phyloP scores from a whole-genome alignment of 441 rosid genomes.

The Aleurites moluccanus region DNA sequence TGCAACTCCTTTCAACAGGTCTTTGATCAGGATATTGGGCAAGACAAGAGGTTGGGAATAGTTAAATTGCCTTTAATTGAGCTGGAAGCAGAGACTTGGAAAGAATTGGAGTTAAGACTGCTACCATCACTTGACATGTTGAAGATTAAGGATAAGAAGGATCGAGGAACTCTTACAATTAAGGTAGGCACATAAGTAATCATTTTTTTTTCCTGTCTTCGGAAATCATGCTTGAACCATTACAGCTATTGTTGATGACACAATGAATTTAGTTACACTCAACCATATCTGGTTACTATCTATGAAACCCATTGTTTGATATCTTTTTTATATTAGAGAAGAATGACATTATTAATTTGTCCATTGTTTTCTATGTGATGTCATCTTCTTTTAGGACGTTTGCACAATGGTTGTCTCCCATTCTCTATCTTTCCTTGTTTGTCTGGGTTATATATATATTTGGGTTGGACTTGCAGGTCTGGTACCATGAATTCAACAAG shows the following conservation, averaged over 20 bases:
- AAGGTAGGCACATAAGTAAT: conserved; percentile 43
- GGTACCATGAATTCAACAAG: conserved; percentile 73
- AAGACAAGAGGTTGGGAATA: conserved; percentile 85
- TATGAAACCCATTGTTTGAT: not conserved
- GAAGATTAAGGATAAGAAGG: conserved; percentile 91
- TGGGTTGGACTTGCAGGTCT: conserved; percentile 42
- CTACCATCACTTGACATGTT: conserved; percentile 81
- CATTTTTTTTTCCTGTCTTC: not conserved
- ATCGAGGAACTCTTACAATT: conserved; percentile 76
- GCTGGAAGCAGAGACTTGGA: conserved; percentile 52
- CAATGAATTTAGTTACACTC: not conserved
- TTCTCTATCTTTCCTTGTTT: not conserved
- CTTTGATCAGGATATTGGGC: conserved; percentile 83
- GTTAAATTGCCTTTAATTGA: conserved; percentile 66
- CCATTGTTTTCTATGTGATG: not conserved
- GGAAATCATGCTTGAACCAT: not conserved
- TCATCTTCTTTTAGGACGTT: not conserved
- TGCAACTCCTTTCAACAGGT: conserved; percentile 51
- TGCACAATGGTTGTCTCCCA: not conserved
- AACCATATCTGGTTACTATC: not conserved
- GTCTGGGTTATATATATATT: conserved; percentile 1
- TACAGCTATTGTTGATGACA: not conserved
- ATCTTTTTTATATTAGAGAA: too few species aligned
- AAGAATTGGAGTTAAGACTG: conserved; percentile 58
- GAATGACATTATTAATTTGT: too few species aligned